phyloP scores from a whole-genome alignment of 768 basidiomycete genomes.

The Coprinellus aureogranulatus region DNA sequence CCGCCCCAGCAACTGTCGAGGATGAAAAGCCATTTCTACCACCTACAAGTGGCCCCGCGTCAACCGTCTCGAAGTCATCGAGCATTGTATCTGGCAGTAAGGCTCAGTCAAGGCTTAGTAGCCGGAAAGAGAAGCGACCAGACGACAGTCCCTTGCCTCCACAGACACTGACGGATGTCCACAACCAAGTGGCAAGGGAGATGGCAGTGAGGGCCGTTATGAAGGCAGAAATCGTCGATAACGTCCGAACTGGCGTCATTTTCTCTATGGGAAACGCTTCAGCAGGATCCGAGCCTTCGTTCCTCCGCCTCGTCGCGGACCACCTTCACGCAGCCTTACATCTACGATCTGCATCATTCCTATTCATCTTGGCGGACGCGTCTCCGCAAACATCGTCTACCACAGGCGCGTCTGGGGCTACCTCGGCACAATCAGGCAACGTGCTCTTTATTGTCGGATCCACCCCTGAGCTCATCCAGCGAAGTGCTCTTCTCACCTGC shows the following conservation, averaged over 20 bases:
- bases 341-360: constrained; percentile 34
- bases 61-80: too few relatives aligned
- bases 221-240: constrained; percentile 49
- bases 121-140: too few relatives aligned
- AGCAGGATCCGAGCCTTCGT: constrained; percentile 47
- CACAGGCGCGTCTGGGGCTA: neutral
- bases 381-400: constrained; percentile 26
- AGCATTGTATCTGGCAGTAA: too few relatives aligned
- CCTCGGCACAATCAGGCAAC: neutral
- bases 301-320: constrained; percentile 54
- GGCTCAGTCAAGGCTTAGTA: too few relatives aligned
- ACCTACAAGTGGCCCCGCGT: too few relatives aligned
- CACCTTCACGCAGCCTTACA: constrained; percentile 42
- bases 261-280: constrained; percentile 51
- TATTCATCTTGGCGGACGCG: constrained; percentile 51
- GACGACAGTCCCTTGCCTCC: constrained; percentile 12
- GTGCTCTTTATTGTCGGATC: constrained; percentile 61
- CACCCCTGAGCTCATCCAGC: constrained; percentile 54
- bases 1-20: too few relatives aligned
- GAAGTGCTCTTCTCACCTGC: constrained; percentile 60
- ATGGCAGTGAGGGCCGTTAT: constrained; percentile 55
- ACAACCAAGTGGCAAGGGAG: constrained; percentile 56
- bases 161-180: constrained; percentile 61
- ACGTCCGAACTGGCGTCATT: constrained; percentile 56
- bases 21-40: too few relatives aligned